A percentile compares a stretch with the other conserved stretches of the same genome.
phyloP scores from a whole-genome alignment of 768 basidiomycete genomes.

The Termitomyces sp. region DNA sequence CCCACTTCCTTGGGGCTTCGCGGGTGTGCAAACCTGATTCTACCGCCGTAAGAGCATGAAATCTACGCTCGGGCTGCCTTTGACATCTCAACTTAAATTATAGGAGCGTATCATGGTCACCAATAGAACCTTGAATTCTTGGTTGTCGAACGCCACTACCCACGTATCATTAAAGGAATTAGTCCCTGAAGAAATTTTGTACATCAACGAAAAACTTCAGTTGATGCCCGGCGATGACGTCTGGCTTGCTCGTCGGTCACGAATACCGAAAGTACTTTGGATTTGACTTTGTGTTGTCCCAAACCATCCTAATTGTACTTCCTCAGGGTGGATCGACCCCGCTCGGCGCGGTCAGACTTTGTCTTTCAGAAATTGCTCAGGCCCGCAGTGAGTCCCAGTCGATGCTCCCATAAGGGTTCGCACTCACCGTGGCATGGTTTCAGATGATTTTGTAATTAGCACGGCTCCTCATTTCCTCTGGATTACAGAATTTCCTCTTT shows the following conservation, averaged over 20 bases:
- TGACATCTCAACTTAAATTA: constrained; percentile 11
- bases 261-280: constrained; percentile 47
- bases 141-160: constrained; percentile 38
- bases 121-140: constrained; percentile 39
- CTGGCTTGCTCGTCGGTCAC: constrained; percentile 53
- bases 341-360: constrained; percentile 68
- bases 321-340: constrained; percentile 82
- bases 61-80: neutral
- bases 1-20: constrained; percentile 40
- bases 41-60: constrained; percentile 24
- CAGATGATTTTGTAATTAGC: constrained; percentile 57
- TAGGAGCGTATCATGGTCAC: constrained; percentile 52
- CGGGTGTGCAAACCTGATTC: constrained; percentile 25
- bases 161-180: constrained; percentile 16
- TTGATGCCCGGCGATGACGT: constrained; percentile 51
- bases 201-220: constrained; percentile 38
- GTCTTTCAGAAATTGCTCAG: constrained; percentile 65
- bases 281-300: constrained; percentile 13
- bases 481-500: constrained; percentile 95
- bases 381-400: constrained; percentile 45
- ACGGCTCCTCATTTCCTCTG: constrained; percentile 80
- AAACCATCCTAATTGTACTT: constrained; percentile 14
- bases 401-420: neutral
- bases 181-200: constrained; percentile 21
- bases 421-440: constrained; percentile 13